Percentiles rank a stretch among this genome's conserved stretches.
phyloP scores from a whole-genome alignment of 2,329 filamentous ascomycete genomes.

The Hypoxylon sp. region DNA sequence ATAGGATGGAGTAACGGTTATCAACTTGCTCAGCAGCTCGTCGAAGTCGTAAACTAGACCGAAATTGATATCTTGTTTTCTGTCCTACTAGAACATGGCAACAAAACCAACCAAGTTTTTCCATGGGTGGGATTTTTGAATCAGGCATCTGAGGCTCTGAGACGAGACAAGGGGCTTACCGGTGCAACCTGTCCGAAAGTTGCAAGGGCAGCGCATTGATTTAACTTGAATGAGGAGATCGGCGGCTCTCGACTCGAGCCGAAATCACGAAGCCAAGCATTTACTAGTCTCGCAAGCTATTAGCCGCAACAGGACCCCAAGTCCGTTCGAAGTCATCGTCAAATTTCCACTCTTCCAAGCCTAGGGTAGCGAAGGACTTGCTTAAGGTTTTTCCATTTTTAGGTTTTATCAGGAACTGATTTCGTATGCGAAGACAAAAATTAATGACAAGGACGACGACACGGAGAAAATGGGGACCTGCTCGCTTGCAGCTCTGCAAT shows the following conservation, averaged over 20 bases:
- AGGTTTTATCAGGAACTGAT: slow-evolving; percentile 24
- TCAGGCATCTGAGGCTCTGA: slow-evolving; percentile 37
- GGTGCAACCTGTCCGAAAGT: slow-evolving; percentile 25
- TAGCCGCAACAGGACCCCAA: background rate
- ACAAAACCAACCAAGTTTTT: background rate
- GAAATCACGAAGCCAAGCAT: slow-evolving; percentile 31
- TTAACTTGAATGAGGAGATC: slow-evolving; percentile 27
- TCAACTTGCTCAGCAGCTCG: slow-evolving; percentile 10
- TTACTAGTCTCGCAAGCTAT: slow-evolving; percentile 7
- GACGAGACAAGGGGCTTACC: slow-evolving; percentile 29
- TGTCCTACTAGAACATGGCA: slow-evolving; percentile 25
- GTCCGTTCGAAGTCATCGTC: slow-evolving; percentile 9
- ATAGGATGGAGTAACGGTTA: slow-evolving; percentile 34
- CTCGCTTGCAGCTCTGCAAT: slow-evolving; percentile 1
- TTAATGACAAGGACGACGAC: slow-evolving; percentile 17
- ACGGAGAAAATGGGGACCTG: slow-evolving; percentile 9
- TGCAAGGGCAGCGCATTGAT: slow-evolving; percentile 27
- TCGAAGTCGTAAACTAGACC: background rate
- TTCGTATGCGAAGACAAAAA: slow-evolving; percentile 30
- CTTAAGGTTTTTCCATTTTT: slow-evolving; percentile 34
- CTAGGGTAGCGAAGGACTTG: background rate
- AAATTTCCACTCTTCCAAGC: background rate
- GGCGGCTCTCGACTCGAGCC: slow-evolving; percentile 26
- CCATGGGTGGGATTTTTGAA: slow-evolving; percentile 4
- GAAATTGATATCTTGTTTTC: slow-evolving; percentile 6